Conservation (phyloP, 75 land plant species). For the Larix kaempferi region DNA sequence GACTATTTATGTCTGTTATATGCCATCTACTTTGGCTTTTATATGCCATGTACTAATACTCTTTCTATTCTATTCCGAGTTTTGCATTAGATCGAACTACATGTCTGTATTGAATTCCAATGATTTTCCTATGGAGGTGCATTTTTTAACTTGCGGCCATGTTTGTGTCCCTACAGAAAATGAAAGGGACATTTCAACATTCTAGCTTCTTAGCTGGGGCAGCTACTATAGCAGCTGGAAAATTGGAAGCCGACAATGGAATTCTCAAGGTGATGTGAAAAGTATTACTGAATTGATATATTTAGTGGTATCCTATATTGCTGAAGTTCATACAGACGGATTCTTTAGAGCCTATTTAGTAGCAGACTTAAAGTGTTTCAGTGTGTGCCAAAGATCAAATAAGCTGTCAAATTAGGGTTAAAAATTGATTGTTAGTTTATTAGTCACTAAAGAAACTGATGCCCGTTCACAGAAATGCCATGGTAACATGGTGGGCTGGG, state of each 20-base stretch:
- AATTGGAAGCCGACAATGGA: constrained; percentile 40
- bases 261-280: constrained; percentile 32
- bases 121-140: background rate
- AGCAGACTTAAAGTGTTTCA: too few relatives aligned
- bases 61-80: background rate
- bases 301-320: too few relatives aligned
- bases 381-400: too few relatives aligned
- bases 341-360: too few relatives aligned
- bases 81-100: background rate
- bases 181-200: constrained; percentile 57
- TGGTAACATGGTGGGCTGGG: too few relatives aligned
- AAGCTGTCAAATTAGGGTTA: too few relatives aligned
- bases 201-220: constrained; percentile 63
- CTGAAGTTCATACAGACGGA: too few relatives aligned
- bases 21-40: background rate
- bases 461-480: too few relatives aligned
- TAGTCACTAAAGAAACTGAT: too few relatives aligned
- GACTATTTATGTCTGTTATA: background rate
- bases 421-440: too few relatives aligned
- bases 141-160: background rate
- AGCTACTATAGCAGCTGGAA: constrained; percentile 56
- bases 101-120: background rate
- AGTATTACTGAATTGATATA: too few relatives aligned
- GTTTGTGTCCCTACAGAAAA: constrained; percentile 32
- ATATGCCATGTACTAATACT: background rate